These are phyloP conservation scores for Rutstroemia sp. DNA, from an alignment of 2,329 filamentous ascomycete genomes.

Conservation along the genomic window DNA sequence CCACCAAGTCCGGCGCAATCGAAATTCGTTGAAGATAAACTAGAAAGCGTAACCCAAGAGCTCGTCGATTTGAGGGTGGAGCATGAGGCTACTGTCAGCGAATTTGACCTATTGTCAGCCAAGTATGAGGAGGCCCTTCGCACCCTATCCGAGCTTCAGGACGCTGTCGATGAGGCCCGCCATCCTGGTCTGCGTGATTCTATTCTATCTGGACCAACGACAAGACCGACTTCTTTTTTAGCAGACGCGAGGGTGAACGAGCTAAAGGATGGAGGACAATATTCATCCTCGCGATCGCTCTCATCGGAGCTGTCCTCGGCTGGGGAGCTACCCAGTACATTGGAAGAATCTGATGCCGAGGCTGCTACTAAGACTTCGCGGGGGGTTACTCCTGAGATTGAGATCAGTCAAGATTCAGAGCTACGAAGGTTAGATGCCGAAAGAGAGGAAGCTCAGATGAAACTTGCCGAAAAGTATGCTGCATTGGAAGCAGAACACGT, in stretches of 20 bases:
- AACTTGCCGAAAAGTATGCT: slow-evolving; percentile 72
- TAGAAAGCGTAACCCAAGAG: slow-evolving; percentile 86
- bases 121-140: slow-evolving; percentile 90
- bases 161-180: slow-evolving; percentile 71
- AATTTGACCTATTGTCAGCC: slow-evolving; percentile 72
- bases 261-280: slow-evolving; percentile 57
- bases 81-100: slow-evolving; percentile 75
- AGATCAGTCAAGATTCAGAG: slow-evolving; percentile 53
- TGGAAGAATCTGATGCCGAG: slow-evolving; percentile 55
- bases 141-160: slow-evolving; percentile 76
- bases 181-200: slow-evolving; percentile 47
- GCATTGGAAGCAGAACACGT: slow-evolving; percentile 77
- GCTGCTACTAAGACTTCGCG: slow-evolving; percentile 34
- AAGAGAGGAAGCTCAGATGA: slow-evolving; percentile 66
- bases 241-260: slow-evolving; percentile 66
- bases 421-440: slow-evolving; percentile 65
- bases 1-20: slow-evolving; percentile 70
- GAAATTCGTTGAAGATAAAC: slow-evolving; percentile 83
- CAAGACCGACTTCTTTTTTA: slow-evolving; percentile 75
- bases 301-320: slow-evolving; percentile 90
- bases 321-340: slow-evolving; percentile 64
- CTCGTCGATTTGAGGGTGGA: slow-evolving; percentile 84
- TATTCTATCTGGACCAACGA: slow-evolving; percentile 43
- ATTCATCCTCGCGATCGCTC: slow-evolving; percentile 80
- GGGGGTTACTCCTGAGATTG: slow-evolving; percentile 19